Percentiles rank a stretch among this genome's conserved stretches.
These are phyloP conservation scores for Suhomyces bokatorum DNA, from an alignment of 1,139 yeast species.

Conservation along the genomic window DNA sequence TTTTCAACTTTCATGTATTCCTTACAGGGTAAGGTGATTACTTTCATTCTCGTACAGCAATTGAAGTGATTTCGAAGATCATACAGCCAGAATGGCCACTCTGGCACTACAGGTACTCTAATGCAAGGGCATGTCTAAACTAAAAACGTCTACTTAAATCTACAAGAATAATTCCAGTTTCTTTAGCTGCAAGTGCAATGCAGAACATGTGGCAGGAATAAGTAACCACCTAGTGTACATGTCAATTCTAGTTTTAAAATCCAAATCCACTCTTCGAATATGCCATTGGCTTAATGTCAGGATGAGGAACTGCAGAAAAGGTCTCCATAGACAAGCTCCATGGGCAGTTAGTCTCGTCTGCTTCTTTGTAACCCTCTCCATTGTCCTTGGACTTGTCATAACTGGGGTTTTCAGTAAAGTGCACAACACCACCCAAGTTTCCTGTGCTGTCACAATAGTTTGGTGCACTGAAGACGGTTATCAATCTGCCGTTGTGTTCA, in stretches of 20 bases:
- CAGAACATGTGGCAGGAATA: too few species aligned
- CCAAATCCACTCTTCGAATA: slow-evolving; percentile 70
- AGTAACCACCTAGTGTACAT: slow-evolving; percentile 1
- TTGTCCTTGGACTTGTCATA: slow-evolving; percentile 35
- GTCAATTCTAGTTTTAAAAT: slow-evolving; percentile 23
- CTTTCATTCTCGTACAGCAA: too few species aligned
- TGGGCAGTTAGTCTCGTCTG: slow-evolving; percentile 45
- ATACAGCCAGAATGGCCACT: too few species aligned
- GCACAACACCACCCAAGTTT: slow-evolving; percentile 85
- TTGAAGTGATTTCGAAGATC: too few species aligned
- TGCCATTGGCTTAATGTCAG: slow-evolving; percentile 93
- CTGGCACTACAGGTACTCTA: too few species aligned
- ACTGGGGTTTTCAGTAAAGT: slow-evolving; percentile 44
- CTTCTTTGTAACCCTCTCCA: slow-evolving; percentile 56
- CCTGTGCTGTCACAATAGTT: slow-evolving; percentile 94
- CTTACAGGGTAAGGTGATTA: too few species aligned
- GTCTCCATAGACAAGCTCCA: slow-evolving; percentile 54
- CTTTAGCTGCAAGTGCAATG: background rate
- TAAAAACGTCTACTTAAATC: background rate
- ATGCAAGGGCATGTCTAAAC: background rate
- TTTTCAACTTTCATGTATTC: too few species aligned
- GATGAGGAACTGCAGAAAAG: slow-evolving; percentile 85
- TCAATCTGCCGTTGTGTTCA: slow-evolving; percentile 82
- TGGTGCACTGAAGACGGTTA: slow-evolving; percentile 96
- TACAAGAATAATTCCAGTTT: background rate